A percentile compares a stretch with the other conserved stretches of the same genome.
Evolutionary conservation across 305 asterid genomes (phyloP).

Genomic region (Rubia tinctorum): DNA sequence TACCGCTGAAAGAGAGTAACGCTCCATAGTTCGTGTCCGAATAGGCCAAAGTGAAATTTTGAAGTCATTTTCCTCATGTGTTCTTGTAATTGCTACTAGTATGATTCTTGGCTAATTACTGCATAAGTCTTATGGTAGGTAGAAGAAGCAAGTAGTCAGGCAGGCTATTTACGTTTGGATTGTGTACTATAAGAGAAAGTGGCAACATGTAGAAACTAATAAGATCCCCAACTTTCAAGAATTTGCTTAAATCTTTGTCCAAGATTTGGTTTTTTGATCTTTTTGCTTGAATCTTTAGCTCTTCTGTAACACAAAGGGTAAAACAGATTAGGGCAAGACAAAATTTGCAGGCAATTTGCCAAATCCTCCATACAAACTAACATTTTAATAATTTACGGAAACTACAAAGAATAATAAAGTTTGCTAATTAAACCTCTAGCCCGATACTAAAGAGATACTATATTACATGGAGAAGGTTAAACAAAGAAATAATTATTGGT

Average conservation of each 20-base stretch:
- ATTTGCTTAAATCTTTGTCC: not conserved
- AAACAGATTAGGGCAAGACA: not conserved
- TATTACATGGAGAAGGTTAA: conserved; percentile 16
- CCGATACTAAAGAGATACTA: conserved; percentile 11
- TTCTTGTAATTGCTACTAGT: conserved; percentile 1
- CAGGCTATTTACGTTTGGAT: conserved; percentile 10
- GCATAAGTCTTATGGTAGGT: conserved; percentile 13
- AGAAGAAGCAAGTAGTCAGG: conserved; percentile 2
- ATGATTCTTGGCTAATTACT: not conserved
- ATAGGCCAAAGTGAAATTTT: conserved; percentile 15
- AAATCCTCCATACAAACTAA: conserved; percentile 8
- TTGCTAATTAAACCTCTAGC: conserved; percentile 17
- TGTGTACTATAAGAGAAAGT: not conserved
- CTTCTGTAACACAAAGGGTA: not conserved
- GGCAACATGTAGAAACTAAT: not conserved
- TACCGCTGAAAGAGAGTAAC: conserved; percentile 55
- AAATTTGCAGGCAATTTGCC: conserved; percentile 17
- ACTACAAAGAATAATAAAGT: conserved; percentile 21
- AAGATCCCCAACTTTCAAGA: not conserved
- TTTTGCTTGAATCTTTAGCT: not conserved
- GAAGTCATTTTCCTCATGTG: conserved; percentile 10
- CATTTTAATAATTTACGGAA: conserved; percentile 20
- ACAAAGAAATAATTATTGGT: conserved; percentile 6
- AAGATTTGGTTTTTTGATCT: not conserved
- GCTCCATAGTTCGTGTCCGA: not conserved